phyloP scores from a whole-genome alignment of 2,329 filamentous ascomycete species.

The Lasiodiplodia citricola region DNA sequence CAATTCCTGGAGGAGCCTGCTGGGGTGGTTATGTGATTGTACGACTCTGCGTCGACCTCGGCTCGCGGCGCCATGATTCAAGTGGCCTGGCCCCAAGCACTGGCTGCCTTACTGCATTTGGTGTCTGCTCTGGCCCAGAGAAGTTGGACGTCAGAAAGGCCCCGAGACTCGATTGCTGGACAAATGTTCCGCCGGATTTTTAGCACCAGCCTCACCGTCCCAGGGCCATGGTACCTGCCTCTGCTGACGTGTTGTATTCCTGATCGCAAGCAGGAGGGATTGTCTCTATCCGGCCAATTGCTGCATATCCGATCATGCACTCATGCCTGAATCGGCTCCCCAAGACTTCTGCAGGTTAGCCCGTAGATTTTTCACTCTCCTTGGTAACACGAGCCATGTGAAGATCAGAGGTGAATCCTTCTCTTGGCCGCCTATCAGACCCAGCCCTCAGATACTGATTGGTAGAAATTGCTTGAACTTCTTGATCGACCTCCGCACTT shows the following conservation, averaged over 20 bases:
- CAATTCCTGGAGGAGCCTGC: not conserved
- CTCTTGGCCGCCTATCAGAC: not conserved
- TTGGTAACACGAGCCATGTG: not conserved
- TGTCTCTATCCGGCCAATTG: not conserved
- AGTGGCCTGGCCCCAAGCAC: not conserved
- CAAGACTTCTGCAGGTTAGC: not conserved
- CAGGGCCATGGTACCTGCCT: not conserved
- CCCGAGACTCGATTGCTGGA: not conserved
- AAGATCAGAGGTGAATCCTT: not conserved
- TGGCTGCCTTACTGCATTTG: not conserved
- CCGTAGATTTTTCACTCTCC: not conserved
- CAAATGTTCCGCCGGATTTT: not conserved
- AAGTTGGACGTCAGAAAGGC: not conserved
- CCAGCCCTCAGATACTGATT: not conserved
- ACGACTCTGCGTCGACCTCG: not conserved
- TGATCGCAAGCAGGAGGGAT: not conserved
- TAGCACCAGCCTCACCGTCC: not conserved
- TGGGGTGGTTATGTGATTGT: slow-evolving; percentile 12
- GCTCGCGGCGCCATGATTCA: not conserved
- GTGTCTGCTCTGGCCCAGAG: not conserved
- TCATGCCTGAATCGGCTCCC: slow-evolving; percentile 2
- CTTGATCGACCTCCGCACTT: not conserved
- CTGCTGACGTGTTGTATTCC: not conserved
- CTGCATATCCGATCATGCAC: slow-evolving; percentile 11
- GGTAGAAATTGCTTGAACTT: not conserved